Conservation (phyloP, 2,329 filamentous ascomycete genomes). For the Pestalotiopsis sp. region DNA sequence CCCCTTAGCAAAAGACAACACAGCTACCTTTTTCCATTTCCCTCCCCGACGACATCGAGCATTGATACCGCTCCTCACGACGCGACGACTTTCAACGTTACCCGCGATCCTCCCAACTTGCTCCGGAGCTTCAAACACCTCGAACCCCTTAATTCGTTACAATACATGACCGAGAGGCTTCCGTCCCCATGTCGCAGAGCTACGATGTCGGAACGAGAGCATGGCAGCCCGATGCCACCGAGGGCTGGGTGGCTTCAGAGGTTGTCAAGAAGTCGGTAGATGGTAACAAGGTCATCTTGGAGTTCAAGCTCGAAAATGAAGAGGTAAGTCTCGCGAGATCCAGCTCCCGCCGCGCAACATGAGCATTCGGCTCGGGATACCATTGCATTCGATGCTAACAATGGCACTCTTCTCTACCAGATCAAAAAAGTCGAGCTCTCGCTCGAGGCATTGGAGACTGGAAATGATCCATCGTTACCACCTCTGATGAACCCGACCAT, state of each 20-base stretch:
- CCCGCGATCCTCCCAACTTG: neutral
- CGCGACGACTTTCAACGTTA: conserved; percentile 9
- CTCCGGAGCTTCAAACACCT: conserved; percentile 5
- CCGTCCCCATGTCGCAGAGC: conserved; percentile 76
- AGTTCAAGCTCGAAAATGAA: conserved; percentile 90
- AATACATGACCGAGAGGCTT: conserved; percentile 7
- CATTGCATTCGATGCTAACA: neutral
- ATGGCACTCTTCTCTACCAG: conserved; percentile 44
- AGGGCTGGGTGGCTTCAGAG: conserved; percentile 98
- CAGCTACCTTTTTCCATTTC: neutral
- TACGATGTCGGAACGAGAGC: conserved; percentile 97
- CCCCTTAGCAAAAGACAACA: conserved; percentile 11
- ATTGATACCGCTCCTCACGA: neutral
- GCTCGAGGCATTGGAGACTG: conserved; percentile 72
- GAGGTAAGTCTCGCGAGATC: conserved; percentile 61
- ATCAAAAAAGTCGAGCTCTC: conserved; percentile 80
- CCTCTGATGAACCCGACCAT: conserved; percentile 98
- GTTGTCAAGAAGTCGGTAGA: conserved; percentile 82
- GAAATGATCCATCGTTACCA: conserved; percentile 77
- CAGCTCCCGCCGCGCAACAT: neutral
- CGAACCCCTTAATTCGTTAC: conserved; percentile 7
- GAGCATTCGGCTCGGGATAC: neutral
- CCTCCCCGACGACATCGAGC: neutral
- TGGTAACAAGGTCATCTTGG: conserved; percentile 83
- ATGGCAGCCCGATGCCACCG: conserved; percentile 94